Base-by-base conservation (phyloP, 441 rosid genomes). In the Oxalis stricta region DNA sequence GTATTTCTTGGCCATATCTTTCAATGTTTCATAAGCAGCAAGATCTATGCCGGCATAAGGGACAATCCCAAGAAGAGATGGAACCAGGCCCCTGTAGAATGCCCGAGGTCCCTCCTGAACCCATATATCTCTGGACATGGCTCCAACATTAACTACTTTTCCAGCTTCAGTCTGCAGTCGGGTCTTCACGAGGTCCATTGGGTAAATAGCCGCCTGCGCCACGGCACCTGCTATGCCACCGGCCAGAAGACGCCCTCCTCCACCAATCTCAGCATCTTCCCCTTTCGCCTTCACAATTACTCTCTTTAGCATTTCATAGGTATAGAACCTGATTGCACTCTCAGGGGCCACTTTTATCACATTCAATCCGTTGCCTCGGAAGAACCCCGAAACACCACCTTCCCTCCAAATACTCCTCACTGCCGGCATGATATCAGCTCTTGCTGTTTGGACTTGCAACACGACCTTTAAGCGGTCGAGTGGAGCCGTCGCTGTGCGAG, bases 151-250 rank as follows among this genome's bases (percentile, higher is more conserved):
- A 10, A 76, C 77, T 31, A 41, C 60, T 58, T 49, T 65, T 28
- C 68, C 77, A 38, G 53, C 67, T 44, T 49, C 60, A 37, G 81
- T 77, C 41, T 77, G 84, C 57, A 77, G 66, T 47, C 84, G 60
- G 42, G 84, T 77, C 64, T 77, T 77, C 35, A 73, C 78, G 40
- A 73, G 84, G 64, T 73, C 84, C 59, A 77, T 46, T 0, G 84
- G 84, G 53, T 77, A 77, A 53, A 77, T 65, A 21, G 72, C 50
- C 22, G 84, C 57, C 44, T 77, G 84, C 30, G 84, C 81, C 26
- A 77, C 66, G 38, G 84, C 84, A 42, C 84, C 84, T 18, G 84
- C 84, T 63, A 59, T 48, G 38, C 84, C 84, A 49, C 84, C 81
- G 3, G 84, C 69, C 30, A 68, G 50, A 26, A 73, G 77, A 7